Base-by-base conservation (phyloP, 768 basidiomycete genomes). In the Termitomyces eurrhizus region DNA sequence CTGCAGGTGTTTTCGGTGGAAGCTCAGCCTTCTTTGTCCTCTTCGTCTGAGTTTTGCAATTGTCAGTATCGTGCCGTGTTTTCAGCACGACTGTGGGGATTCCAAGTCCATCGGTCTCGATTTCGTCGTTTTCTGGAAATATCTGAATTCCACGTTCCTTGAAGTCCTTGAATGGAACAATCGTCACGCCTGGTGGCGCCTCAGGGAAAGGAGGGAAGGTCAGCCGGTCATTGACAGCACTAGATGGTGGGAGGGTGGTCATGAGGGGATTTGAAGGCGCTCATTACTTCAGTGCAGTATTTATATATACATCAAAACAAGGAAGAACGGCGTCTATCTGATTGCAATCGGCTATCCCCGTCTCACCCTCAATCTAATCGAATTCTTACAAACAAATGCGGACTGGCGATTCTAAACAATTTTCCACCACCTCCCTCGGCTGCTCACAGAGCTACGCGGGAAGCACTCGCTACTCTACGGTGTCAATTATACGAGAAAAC, bases 61-160 rank as follows among this genome's bases (percentile, higher is more conserved):
- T 69, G 58, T 88, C 86, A 4, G 77, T 79, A 1, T 68, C 62
- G 65, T 92, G 90, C 54, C 78, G 81, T 37, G 75, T 73, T 33
- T 71, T 70, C 58, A 90, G 72, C 41, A 75, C 68, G 26, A 92
- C 73, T 13, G 92, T 92, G 0, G 86, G 84, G 56, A 91, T 82
- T 11, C 87, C 89, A 1, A 82, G 68, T 0, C 80, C 83, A 67
- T 93, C 91, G 53, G 83, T 72, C 71, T 93, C 90, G 36, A 74
- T 69, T n/a, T 80, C 83, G 11, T 79, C 76, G n/a, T 69, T 64
- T n/a, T 74, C 69, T 35, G 68, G 62, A 58, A 78, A 78, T 58
- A 84, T 75, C 60, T 78, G 67, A 42, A 80, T 75, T 7, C 77
- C 74, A 26, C 65, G 70, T 67, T 78, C 77, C 48, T 72, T 68